Percentiles rank a stretch among this genome's conserved stretches.
These are phyloP conservation scores for Penicillium polonicum DNA, from an alignment of 2,329 filamentous ascomycete species.

Conservation along the genomic window DNA sequence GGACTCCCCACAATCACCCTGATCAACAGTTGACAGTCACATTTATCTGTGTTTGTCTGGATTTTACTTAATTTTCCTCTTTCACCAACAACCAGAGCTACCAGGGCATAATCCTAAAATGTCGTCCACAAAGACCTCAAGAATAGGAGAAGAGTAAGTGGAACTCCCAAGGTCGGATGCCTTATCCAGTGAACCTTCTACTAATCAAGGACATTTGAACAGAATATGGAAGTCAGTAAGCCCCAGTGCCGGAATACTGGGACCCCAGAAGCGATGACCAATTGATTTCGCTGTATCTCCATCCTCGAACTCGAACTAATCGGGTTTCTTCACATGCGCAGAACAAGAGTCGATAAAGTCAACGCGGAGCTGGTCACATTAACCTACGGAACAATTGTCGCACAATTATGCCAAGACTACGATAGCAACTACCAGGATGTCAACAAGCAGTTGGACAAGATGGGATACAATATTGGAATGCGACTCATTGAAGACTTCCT, in stretches of 20 bases:
- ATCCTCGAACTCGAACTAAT: constrained; percentile 16
- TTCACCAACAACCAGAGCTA: neutral
- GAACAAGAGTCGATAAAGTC: constrained; percentile 94
- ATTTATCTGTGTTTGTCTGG: constrained; percentile 2
- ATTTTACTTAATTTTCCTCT: neutral
- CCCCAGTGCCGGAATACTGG: constrained; percentile 2
- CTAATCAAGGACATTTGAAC: constrained; percentile 36
- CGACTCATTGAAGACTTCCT: constrained; percentile 96
- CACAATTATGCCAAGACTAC: constrained; percentile 94
- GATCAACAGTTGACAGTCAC: constrained; percentile 8
- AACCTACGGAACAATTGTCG: constrained; percentile 96
- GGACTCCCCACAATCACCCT: constrained; percentile 25
- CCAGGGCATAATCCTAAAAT: constrained; percentile 36
- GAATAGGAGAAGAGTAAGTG: constrained; percentile 72
- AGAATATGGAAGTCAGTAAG: constrained; percentile 88
- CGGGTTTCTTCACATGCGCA: constrained; percentile 40
- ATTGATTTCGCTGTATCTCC: neutral
- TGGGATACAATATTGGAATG: constrained; percentile 98
- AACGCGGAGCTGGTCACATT: constrained; percentile 96
- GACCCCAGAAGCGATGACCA: neutral
- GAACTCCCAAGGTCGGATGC: neutral
- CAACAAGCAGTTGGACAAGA: constrained; percentile 96
- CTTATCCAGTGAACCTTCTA: constrained; percentile 4
- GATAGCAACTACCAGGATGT: constrained; percentile 92
- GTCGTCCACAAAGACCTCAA: constrained; percentile 63